Evolutionary conservation across 192 early-diverging fungal genomes (phyloP), one percentile per base, ranked within the genome.

Genomic region (Gamsiella multidivaricata): DNA sequence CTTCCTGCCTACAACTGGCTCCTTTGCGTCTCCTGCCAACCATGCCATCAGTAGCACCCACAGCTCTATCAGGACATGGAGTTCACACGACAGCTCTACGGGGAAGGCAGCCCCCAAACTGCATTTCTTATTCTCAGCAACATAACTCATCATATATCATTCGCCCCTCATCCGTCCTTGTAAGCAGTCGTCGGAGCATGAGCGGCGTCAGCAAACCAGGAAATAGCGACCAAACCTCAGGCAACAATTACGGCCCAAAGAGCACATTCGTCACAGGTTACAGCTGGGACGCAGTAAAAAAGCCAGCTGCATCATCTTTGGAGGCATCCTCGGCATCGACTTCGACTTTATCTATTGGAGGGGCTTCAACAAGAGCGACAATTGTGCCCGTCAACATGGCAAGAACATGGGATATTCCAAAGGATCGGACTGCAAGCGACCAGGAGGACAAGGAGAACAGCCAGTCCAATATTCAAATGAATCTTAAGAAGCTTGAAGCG

Each of bases 401-500:
- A 11, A 54, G 41, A 25, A 34, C 45, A 23, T 75, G 71, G 71
- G 64, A 75, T 33, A 18, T 43, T 17, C 5, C 66, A 18, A 66
- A 66, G 33, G 63, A 59, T 11, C 37, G 17, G 11, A 42, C 28
- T 3, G 23, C 59, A 12, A 25, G 47, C 20, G 59, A 66, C 0
- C 51, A 46, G 7, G 39, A 15, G 2, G 10, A 57, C 23, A 45
- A 54, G 5, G 69, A 73, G 54, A 56, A 45, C 41, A 73, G 55
- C 23, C 54, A 64, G 9, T 45, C 65, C 25, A 78, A 57, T n/a
- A 78, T 68, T 14, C 46, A 69, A n/a, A 18, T 51, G 47, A 78
- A 78, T 41, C 52, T 68, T 18, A 68, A 78, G 26, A 78, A 78
- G 14, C 54, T 78, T 28, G 54, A 69, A n/a, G 74, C 66, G 15